Percentiles rank a stretch among this genome's conserved stretches.
Evolutionary conservation across 345 rosid genomes (phyloP).

Genomic region (Balakata baccata): DNA sequence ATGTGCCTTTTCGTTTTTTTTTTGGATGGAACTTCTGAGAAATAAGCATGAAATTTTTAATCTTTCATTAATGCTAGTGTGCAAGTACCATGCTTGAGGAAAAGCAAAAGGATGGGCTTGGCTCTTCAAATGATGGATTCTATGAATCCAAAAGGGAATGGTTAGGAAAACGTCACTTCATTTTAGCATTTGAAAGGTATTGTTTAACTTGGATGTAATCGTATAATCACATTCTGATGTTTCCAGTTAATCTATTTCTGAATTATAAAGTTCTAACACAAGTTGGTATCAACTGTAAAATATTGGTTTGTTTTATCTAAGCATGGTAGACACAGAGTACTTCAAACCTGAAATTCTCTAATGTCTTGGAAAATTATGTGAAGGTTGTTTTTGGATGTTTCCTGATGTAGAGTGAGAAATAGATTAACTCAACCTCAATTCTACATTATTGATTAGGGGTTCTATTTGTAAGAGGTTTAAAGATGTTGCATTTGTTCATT

Average conservation of each 20-base stretch:
- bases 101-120: conserved; percentile 76
- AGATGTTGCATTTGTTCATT: too few species aligned
- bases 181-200: conserved; percentile 94
- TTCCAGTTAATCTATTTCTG: not conserved
- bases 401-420: too few species aligned
- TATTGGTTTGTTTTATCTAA: not conserved
- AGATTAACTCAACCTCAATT: not conserved
- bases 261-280: not conserved
- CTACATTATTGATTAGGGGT: not conserved
- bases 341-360: not conserved
- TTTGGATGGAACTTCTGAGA: not conserved
- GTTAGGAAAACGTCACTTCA: conserved; percentile 86
- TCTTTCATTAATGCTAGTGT: conserved; percentile 42
- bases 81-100: conserved; percentile 74
- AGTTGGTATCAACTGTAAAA: not conserved
- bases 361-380: not conserved
- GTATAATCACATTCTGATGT: not conserved
- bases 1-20: not conserved
- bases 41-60: not conserved
- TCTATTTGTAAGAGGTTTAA: too few species aligned
- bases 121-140: conserved; percentile 81
- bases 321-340: not conserved
- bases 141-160: conserved; percentile 97
- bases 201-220: not conserved
- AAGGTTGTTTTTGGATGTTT: not conserved